Evolutionary conservation across 2,329 filamentous ascomycete species (phyloP).

Genomic region (Colletotrichum zoysiae): DNA sequence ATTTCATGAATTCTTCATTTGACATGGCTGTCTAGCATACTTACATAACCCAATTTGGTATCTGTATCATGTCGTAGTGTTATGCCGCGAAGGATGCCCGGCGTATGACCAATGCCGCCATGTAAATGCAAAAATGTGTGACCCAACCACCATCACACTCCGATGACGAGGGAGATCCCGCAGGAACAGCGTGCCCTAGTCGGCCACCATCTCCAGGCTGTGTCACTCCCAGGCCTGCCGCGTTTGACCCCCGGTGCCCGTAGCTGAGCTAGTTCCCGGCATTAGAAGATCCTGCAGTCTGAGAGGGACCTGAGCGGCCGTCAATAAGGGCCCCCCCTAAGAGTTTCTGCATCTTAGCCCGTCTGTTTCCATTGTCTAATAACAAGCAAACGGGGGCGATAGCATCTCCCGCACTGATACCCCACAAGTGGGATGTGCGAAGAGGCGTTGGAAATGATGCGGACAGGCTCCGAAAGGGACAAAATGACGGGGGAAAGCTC

Average conservation of each 20-base stretch:
- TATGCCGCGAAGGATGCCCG: conserved; percentile 16
- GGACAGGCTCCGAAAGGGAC: conserved; percentile 9
- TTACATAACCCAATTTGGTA: conserved; percentile 36
- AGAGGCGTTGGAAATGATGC: conserved; percentile 10
- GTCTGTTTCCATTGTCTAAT: conserved; percentile 42
- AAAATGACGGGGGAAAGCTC: conserved; percentile 4
- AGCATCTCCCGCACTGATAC: conserved; percentile 2
- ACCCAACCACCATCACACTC: not conserved
- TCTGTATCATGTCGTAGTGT: conserved; percentile 34
- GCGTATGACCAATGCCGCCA: conserved; percentile 31
- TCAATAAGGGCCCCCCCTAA: conserved; percentile 41
- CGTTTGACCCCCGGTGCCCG: not conserved
- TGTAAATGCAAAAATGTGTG: conserved; percentile 26
- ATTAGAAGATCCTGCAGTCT: conserved; percentile 43
- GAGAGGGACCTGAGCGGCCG: conserved; percentile 44
- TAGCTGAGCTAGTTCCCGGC: conserved; percentile 36
- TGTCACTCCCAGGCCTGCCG: conserved; percentile 14
- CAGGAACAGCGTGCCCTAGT: not conserved
- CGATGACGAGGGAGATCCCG: not conserved
- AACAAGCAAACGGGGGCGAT: conserved; percentile 39
- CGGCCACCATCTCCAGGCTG: not conserved
- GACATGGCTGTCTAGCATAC: conserved; percentile 32
- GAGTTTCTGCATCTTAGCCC: conserved; percentile 42
- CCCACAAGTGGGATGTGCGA: not conserved
- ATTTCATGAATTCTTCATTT: conserved; percentile 5